These are phyloP conservation scores for Nepenthes mirabilis DNA, from an alignment of 148 eudicot species.

Conservation along the genomic window DNA sequence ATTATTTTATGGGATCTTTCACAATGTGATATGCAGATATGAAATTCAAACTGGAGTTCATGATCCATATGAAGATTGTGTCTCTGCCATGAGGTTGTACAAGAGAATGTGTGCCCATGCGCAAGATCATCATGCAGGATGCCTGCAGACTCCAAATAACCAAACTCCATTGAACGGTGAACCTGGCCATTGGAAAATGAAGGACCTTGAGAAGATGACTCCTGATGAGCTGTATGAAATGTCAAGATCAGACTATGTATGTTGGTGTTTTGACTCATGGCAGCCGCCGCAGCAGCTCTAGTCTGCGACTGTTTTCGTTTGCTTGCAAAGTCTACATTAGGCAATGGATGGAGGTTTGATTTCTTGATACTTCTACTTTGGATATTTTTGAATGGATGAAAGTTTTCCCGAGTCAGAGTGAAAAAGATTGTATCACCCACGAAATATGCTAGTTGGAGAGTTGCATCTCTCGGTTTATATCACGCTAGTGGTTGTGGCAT, in stretches of 20 bases:
- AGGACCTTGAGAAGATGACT: conserved; percentile 47
- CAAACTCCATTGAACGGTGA: conserved; percentile 8
- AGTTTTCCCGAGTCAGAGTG: too few relatives aligned
- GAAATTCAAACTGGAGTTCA: conserved; percentile 53
- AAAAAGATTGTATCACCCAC: too few relatives aligned
- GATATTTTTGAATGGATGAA: too few relatives aligned
- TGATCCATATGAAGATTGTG: conserved; percentile 59
- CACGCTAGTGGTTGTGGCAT: too few relatives aligned
- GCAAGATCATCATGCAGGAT: conserved; percentile 25
- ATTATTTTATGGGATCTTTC: too few relatives aligned
- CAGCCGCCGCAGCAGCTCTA: too few relatives aligned
- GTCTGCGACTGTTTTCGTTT: too few relatives aligned
- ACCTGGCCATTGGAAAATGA: conserved; percentile 19
- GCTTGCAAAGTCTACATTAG: too few relatives aligned
- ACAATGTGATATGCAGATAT: conserved; percentile 30
- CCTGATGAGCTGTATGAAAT: conserved; percentile 51
- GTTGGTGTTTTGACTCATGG: conserved; percentile 64
- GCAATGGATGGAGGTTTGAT: too few relatives aligned
- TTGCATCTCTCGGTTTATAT: too few relatives aligned
- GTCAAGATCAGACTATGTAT: conserved; percentile 48
- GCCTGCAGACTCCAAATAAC: neutral
- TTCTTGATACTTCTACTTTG: too few relatives aligned
- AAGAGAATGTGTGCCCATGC: conserved; percentile 39
- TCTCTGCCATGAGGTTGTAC: conserved; percentile 62
- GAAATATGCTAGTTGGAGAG: too few relatives aligned